These are phyloP conservation scores for Acanthamoeba healyi DNA, from an alignment of 208 protist genomes.

Conservation along the genomic window DNA sequence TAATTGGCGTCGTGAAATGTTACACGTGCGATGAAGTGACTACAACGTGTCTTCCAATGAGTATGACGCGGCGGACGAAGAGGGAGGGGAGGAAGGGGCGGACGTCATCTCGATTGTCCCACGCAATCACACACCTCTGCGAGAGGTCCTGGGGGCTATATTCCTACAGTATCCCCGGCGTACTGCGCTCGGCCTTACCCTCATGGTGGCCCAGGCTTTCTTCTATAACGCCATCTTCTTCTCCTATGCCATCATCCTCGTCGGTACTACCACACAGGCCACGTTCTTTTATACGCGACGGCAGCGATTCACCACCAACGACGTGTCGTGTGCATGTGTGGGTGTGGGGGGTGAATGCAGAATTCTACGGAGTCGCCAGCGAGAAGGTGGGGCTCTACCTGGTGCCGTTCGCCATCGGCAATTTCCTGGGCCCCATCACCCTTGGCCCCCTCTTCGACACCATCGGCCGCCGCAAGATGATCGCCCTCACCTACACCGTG, in stretches of 20 bases:
- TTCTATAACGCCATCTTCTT: slow-evolving; percentile 72
- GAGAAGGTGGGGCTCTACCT: slow-evolving; percentile 47
- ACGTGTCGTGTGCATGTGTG: background rate
- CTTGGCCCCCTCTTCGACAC: slow-evolving; percentile 56
- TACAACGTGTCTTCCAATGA: slow-evolving; percentile 1
- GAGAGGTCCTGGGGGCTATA: background rate
- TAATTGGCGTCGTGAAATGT: no score
- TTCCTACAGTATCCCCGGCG: background rate
- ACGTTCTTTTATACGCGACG: background rate
- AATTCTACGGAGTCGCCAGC: slow-evolving; percentile 29
- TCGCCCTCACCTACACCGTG: slow-evolving; percentile 57
- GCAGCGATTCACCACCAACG: background rate
- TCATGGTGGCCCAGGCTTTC: slow-evolving; percentile 56
- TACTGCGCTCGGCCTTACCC: slow-evolving; percentile 1
- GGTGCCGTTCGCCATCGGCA: slow-evolving; percentile 61
- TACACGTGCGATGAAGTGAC: no score
- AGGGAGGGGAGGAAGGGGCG: background rate
- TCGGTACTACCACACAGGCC: background rate
- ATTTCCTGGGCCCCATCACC: slow-evolving; percentile 21
- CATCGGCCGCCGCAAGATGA: slow-evolving; percentile 42
- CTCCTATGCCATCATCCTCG: slow-evolving; percentile 58
- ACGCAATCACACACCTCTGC: background rate
- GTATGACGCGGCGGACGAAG: slow-evolving; percentile 10
- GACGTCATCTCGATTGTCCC: slow-evolving; percentile 28
- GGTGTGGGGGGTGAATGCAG: background rate